Evolutionary conservation across 768 basidiomycete species (phyloP).

Genomic region (Termitomyces bulborhizus): DNA sequence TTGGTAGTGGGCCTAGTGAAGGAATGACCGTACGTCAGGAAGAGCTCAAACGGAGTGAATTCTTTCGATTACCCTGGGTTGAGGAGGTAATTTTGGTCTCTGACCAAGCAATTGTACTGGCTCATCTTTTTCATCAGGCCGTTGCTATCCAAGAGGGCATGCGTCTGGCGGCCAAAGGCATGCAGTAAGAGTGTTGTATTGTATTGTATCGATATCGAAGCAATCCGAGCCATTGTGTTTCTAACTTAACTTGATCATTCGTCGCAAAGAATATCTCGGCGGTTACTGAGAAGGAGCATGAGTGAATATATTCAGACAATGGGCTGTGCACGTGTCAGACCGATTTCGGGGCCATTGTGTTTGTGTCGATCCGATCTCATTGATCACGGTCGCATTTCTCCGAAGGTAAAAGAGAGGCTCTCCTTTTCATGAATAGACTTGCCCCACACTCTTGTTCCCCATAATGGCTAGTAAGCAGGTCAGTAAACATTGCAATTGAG

Average conservation of each 20-base stretch:
- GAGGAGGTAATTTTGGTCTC: constrained; percentile 41
- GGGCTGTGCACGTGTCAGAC: not conserved
- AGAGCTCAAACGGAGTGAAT: constrained; percentile 82
- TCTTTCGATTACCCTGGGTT: constrained; percentile 91
- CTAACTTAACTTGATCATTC: not conserved
- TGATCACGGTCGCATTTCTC: constrained; percentile 4
- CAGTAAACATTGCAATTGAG: constrained; percentile 10
- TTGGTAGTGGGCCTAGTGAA: constrained; percentile 83
- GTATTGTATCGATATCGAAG: not conserved
- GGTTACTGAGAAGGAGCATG: not conserved
- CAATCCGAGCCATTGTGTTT: not conserved
- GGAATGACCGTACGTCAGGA: constrained; percentile 80
- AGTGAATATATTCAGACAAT: not conserved
- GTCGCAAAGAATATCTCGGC: no score
- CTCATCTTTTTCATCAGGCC: constrained; percentile 38
- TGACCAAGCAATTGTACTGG: not conserved
- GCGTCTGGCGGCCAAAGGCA: constrained; percentile 51
- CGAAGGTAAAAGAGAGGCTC: not conserved
- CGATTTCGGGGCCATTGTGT: not conserved
- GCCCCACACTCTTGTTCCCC: not conserved
- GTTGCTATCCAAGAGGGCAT: constrained; percentile 81
- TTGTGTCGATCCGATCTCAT: constrained; percentile 10
- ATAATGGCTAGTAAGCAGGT: constrained; percentile 67
- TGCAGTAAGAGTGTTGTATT: constrained; percentile 23
- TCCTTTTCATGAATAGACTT: constrained; percentile 4